phyloP scores from a whole-genome alignment of 208 protist species.

The Perkinsela sp. region DNA sequence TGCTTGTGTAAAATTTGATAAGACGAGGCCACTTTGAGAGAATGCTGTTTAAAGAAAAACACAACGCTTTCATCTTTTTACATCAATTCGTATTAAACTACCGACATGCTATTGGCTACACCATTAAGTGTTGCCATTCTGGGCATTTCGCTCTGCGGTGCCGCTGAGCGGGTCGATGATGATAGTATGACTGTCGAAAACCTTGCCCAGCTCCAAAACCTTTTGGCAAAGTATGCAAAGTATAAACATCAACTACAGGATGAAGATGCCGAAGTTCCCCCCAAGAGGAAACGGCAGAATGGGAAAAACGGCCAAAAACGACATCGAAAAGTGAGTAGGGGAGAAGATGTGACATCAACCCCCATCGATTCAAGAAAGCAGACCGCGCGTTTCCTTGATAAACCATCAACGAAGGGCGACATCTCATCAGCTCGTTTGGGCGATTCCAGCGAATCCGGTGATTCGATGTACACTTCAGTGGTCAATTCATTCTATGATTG shows the following conservation, averaged over 20 bases:
- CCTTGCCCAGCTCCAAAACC: neutral
- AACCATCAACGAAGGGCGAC: neutral
- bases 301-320: neutral
- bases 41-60: too few species aligned
- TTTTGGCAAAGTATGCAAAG: neutral
- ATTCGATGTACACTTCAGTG: neutral
- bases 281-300: neutral
- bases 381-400: neutral
- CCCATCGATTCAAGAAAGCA: neutral
- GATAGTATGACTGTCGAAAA: neutral
- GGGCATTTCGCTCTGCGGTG: too few species aligned
- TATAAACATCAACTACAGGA: neutral
- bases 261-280: neutral
- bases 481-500: neutral
- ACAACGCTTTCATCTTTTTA: too few species aligned
- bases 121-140: too few species aligned
- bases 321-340: too few species aligned
- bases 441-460: neutral
- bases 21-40: too few species aligned
- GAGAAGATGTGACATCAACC: neutral
- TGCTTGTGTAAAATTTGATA: too few species aligned
- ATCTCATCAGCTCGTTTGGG: neutral
- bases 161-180: too few species aligned
- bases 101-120: too few species aligned
- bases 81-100: too few species aligned